A percentile compares a stretch with the other conserved stretches of the same genome.
These are phyloP conservation scores for Geosmithia morbida DNA, from an alignment of 2,329 filamentous ascomycete genomes.

Conservation along the genomic window DNA sequence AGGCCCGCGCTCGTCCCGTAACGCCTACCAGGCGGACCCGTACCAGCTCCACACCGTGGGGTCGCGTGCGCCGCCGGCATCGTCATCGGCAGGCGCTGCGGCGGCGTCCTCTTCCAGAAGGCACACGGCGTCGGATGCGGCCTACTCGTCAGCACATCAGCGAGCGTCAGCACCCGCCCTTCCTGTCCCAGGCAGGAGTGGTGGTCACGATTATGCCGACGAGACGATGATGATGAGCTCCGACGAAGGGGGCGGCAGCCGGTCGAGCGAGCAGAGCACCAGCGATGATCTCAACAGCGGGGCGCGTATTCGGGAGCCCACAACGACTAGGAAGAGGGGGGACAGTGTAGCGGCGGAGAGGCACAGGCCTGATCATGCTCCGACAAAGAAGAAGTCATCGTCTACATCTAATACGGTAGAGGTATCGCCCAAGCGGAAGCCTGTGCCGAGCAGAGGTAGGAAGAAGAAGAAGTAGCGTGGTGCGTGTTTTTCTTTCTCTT, in stretches of 20 bases:
- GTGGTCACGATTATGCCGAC: constrained; percentile 6
- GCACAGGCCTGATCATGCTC: constrained; percentile 3
- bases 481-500: neutral
- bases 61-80: constrained; percentile 18
- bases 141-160: constrained; percentile 10
- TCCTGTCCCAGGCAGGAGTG: constrained; percentile 8
- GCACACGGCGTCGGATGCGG: constrained; percentile 8
- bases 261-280: constrained; percentile 14
- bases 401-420: neutral
- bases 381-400: constrained; percentile 20
- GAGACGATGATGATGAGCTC: constrained; percentile 17
- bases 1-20: constrained; percentile 16
- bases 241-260: constrained; percentile 13
- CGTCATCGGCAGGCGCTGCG: constrained; percentile 13
- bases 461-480: constrained; percentile 16
- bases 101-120: constrained; percentile 9
- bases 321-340: constrained; percentile 8
- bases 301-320: constrained; percentile 15
- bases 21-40: constrained; percentile 22
- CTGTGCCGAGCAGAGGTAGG: constrained; percentile 9
- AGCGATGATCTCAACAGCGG: constrained; percentile 22
- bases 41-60: constrained; percentile 38
- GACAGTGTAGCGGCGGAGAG: neutral
- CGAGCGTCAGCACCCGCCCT: constrained; percentile 5
- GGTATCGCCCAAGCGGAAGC: constrained; percentile 22